These are phyloP conservation scores for Claviceps sp. DNA, from an alignment of 2,329 filamentous ascomycete species.

Conservation along the genomic window DNA sequence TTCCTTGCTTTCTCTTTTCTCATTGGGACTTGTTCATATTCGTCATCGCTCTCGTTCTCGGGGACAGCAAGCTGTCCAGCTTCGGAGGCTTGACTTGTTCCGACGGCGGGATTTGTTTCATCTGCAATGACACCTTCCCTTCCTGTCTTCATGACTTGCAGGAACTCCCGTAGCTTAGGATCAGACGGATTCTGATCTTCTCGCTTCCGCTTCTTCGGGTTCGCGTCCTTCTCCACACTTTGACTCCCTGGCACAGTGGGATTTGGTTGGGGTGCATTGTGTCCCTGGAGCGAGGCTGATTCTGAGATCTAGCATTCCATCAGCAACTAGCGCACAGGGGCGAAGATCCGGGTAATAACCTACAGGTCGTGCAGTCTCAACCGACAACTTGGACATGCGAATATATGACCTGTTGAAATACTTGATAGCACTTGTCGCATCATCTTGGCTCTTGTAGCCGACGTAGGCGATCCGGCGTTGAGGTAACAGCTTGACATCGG, in stretches of 20 bases:
- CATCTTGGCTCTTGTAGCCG: constrained; percentile 73
- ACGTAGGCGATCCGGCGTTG: constrained; percentile 90
- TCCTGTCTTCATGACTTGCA: constrained; percentile 62
- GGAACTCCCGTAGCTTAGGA: constrained; percentile 73
- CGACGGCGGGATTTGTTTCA: constrained; percentile 14
- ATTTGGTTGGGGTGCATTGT: constrained; percentile 14
- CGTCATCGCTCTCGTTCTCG: constrained; percentile 55
- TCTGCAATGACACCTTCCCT: constrained; percentile 21
- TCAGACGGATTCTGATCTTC: constrained; percentile 47
- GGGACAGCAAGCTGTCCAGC: constrained; percentile 24
- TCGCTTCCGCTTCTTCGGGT: constrained; percentile 55
- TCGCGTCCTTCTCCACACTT: constrained; percentile 20
- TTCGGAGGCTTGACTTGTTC: constrained; percentile 8
- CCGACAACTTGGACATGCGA: constrained; percentile 84
- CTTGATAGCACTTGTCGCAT: constrained; percentile 71
- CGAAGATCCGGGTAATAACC: constrained; percentile 14
- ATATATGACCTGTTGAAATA: constrained; percentile 96
- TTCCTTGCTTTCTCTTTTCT: constrained; percentile 35
- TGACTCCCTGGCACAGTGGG: constrained; percentile 9
- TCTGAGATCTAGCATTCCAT: constrained; percentile 34
- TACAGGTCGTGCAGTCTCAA: constrained; percentile 78
- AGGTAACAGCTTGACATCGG: constrained; percentile 83
- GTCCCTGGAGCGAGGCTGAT: constrained; percentile 20
- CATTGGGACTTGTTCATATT: constrained; percentile 55
- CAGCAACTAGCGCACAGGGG: constrained; percentile 12